These are phyloP conservation scores for Echeveria elegans DNA, from an alignment of 164 flowering plant genomes.

Conservation along the genomic window DNA sequence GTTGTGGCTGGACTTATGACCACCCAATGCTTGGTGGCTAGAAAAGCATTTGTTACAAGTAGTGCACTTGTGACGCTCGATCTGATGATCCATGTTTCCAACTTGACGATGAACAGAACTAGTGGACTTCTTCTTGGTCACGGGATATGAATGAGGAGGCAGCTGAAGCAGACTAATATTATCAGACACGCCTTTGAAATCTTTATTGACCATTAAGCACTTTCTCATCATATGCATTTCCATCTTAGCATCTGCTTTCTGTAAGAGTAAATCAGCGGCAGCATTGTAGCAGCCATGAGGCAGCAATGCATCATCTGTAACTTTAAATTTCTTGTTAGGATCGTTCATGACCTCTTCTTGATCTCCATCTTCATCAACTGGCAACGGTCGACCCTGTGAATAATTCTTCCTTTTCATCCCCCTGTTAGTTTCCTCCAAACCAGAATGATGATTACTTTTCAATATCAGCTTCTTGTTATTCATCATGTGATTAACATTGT, in stretches of 20 bases:
- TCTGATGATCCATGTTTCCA: neutral
- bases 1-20: constrained; percentile 58
- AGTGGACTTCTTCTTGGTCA: neutral
- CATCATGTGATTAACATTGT: no score
- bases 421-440: neutral
- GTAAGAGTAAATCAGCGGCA: neutral
- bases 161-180: neutral
- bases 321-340: neutral
- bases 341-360: neutral
- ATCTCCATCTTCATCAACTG: neutral
- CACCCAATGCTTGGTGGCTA: constrained; percentile 64
- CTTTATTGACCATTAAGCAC: neutral
- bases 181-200: neutral
- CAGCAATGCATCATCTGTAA: neutral
- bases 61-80: constrained; percentile 19
- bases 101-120: neutral
- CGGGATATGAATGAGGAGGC: constrained; percentile 3
- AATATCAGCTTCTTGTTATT: neutral
- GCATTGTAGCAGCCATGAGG: neutral
- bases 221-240: neutral
- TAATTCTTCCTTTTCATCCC: neutral
- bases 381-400: no score
- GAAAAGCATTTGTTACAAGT: constrained; percentile 39
- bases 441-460: no score
- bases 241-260: neutral